Percentiles rank a stretch among this genome's conserved stretches.
These are phyloP conservation scores for Annona cherimola DNA, from an alignment of 164 flowering plant genomes.

Conservation along the genomic window DNA sequence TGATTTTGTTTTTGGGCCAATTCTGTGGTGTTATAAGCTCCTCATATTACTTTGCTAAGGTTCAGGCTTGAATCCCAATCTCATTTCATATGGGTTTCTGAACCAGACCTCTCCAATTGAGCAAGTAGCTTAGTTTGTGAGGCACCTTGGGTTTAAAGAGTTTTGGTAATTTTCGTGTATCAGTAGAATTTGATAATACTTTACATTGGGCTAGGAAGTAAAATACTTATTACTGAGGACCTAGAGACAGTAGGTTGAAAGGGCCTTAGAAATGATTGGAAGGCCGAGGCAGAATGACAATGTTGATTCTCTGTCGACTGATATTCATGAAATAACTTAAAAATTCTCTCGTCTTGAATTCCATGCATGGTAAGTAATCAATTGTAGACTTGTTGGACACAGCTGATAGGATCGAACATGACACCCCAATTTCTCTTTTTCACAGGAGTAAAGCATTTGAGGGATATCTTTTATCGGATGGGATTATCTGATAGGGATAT, in stretches of 20 bases:
- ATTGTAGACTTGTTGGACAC: background rate
- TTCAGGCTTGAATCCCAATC: too few species aligned
- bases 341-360: background rate
- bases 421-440: slow-evolving; percentile 8
- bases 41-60: too few species aligned
- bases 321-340: background rate
- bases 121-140: too few species aligned
- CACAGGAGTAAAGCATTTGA: slow-evolving; percentile 68
- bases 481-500: slow-evolving; percentile 90
- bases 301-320: background rate
- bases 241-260: background rate
- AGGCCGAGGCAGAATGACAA: background rate
- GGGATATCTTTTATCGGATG: slow-evolving; percentile 75
- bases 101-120: too few species aligned
- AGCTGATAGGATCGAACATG: background rate
- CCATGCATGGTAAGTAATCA: background rate
- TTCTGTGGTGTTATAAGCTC: too few species aligned
- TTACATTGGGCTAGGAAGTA: too few species aligned
- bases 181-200: too few species aligned
- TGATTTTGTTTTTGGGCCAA: too few species aligned
- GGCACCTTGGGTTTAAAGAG: too few species aligned
- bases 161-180: too few species aligned
- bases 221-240: too few species aligned
- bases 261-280: background rate
- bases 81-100: too few species aligned